Conservation (phyloP, 176 grass and related monocot genomes). For the Carex scoparia region DNA sequence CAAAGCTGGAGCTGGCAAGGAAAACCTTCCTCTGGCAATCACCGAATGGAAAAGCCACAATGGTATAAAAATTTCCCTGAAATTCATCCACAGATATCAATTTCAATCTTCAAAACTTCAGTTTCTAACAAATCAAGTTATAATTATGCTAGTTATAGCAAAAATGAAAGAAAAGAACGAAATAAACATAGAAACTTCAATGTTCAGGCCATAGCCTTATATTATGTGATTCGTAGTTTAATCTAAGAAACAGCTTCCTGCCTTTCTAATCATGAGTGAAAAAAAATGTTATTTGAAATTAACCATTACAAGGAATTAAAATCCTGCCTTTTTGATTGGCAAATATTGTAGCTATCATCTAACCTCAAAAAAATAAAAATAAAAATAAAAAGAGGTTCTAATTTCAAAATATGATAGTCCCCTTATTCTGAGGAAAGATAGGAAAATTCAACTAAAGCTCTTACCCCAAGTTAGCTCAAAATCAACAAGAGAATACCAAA, state of each 20-base stretch:
- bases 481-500: neutral
- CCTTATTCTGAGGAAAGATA: neutral
- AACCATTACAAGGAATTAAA: neutral
- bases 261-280: neutral
- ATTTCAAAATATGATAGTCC: neutral
- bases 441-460: neutral
- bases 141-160: neutral
- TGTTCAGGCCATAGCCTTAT: neutral
- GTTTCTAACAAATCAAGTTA: neutral
- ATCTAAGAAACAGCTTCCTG: neutral
- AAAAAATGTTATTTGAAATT: neutral
- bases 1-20: constrained; percentile 86
- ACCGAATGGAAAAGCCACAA: constrained; percentile 93
- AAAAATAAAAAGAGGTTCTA: neutral
- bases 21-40: constrained; percentile 82
- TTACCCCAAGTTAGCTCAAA: neutral
- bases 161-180: neutral
- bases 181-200: neutral
- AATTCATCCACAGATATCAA: neutral
- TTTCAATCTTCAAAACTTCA: neutral
- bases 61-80: constrained; percentile 80
- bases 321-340: neutral
- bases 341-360: neutral
- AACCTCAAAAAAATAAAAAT: neutral
- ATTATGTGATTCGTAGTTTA: neutral